phyloP scores from a whole-genome alignment of 2,329 filamentous ascomycete species.

The Stagonosporopsis cucurbitacearum region DNA sequence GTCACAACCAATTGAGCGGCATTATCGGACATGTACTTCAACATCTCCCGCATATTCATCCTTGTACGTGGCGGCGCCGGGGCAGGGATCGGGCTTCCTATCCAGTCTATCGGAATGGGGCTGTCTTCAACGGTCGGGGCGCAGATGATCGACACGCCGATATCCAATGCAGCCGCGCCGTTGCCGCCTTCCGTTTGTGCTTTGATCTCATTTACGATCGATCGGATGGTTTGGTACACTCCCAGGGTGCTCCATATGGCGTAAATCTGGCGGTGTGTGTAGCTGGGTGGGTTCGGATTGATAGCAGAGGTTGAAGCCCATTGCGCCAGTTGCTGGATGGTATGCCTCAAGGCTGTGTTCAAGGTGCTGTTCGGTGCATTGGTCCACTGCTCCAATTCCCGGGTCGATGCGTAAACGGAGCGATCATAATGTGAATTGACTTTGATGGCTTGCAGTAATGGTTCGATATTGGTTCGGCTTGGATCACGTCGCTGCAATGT shows the following conservation, averaged over 20 bases:
- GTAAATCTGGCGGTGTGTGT: conserved; percentile 75
- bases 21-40: conserved; percentile 65
- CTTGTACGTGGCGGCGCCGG: conserved; percentile 44
- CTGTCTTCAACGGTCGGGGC: conserved; percentile 60
- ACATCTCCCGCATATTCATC: conserved; percentile 65
- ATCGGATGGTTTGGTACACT: conserved; percentile 63
- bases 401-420: conserved; percentile 66
- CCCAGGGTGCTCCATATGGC: conserved; percentile 67
- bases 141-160: conserved; percentile 72
- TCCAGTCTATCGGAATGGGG: conserved; percentile 44
- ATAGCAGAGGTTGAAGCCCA: conserved; percentile 66
- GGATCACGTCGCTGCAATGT: conserved; percentile 72
- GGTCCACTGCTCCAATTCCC: conserved; percentile 73
- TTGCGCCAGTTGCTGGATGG: conserved; percentile 67
- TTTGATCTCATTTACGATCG: conserved; percentile 72
- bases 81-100: conserved; percentile 35
- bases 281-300: conserved; percentile 64
- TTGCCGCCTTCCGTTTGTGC: conserved; percentile 66
- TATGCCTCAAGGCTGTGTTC: conserved; percentile 63
- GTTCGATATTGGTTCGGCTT: conserved; percentile 71
- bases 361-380: conserved; percentile 64
- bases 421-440: conserved; percentile 65
- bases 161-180: conserved; percentile 69
- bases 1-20: conserved; percentile 63
- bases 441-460: conserved; percentile 70